Conservation (phyloP, 495 filamentous ascomycete species). For the Aspergillus mulundensis region DNA sequence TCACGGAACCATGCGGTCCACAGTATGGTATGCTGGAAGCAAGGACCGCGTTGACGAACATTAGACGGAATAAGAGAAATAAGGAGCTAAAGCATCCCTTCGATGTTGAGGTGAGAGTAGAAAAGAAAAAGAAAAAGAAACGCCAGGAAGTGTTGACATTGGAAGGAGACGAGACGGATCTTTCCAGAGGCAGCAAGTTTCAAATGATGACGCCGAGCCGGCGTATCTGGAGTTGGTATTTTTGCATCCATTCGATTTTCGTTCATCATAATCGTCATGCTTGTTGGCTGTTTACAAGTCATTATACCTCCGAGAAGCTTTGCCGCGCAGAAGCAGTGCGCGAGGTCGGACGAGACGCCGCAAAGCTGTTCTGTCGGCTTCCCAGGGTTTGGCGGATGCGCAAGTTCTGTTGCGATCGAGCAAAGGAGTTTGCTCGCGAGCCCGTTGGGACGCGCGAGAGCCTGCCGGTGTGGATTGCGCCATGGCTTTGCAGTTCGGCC, state of each 20-base stretch:
- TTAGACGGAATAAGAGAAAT: not conserved
- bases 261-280: constrained; percentile 9
- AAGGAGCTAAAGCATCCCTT: not conserved
- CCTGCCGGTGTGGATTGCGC: constrained; percentile 25
- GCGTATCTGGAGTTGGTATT: not conserved
- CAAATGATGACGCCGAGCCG: not conserved
- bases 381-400: constrained; percentile 43
- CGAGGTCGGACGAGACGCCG: constrained; percentile 33
- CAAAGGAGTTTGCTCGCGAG: constrained; percentile 43
- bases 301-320: constrained; percentile 21
- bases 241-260: not conserved
- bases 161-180: not conserved
- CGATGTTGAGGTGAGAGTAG: not conserved
- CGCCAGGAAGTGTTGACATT: not conserved
- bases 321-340: constrained; percentile 38
- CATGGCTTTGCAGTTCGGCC: constrained; percentile 36
- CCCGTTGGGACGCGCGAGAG: constrained; percentile 35
- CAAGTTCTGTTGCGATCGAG: constrained; percentile 47
- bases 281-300: not conserved
- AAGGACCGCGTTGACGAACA: not conserved
- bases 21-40: not conserved
- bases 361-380: constrained; percentile 34
- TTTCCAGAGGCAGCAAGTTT: not conserved
- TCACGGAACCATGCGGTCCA: not conserved
- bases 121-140: not conserved